A percentile compares a stretch with the other conserved stretches of the same genome.
Evolutionary conservation across 345 rosid genomes (phyloP).

Genomic region (Hibiscus tridactylites): DNA sequence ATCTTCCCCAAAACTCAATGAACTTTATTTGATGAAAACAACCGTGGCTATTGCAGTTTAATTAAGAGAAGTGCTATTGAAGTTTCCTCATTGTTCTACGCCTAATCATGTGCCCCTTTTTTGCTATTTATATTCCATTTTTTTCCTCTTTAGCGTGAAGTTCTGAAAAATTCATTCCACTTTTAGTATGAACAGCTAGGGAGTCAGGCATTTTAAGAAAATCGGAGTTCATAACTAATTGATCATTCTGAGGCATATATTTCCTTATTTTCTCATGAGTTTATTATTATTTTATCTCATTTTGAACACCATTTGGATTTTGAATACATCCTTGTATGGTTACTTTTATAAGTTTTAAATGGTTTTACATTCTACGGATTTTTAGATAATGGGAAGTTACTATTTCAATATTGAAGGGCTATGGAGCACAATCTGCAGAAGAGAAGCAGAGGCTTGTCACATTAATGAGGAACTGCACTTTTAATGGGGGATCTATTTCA

Average conservation of each 20-base stretch:
- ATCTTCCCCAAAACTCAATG: too few relatives aligned
- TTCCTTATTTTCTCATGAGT: too few relatives aligned
- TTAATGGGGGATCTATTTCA: slow-evolving; percentile 68
- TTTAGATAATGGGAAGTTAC: slow-evolving; percentile 3
- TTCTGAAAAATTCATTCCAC: too few relatives aligned
- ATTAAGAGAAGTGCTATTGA: too few relatives aligned
- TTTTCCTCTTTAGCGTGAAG: too few relatives aligned
- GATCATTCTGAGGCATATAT: not conserved
- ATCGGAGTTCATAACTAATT: not conserved
- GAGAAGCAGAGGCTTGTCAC: slow-evolving; percentile 91
- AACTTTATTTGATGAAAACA: too few relatives aligned
- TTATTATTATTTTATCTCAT: too few relatives aligned
- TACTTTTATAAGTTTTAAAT: not conserved
- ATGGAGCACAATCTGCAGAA: slow-evolving; percentile 96
- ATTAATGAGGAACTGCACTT: slow-evolving; percentile 88
- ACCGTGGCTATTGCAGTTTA: too few relatives aligned
- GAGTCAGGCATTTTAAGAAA: not conserved
- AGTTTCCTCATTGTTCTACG: too few relatives aligned
- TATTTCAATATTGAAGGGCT: slow-evolving; percentile 53
- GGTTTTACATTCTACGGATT: not conserved
- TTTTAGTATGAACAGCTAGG: too few relatives aligned
- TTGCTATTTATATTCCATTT: not conserved
- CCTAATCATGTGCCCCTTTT: too few relatives aligned
- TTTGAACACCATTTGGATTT: too few relatives aligned
- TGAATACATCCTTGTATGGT: not conserved